Evolutionary conservation across 768 basidiomycete genomes (phyloP).

Genomic region (Leccinum sublutescens): DNA sequence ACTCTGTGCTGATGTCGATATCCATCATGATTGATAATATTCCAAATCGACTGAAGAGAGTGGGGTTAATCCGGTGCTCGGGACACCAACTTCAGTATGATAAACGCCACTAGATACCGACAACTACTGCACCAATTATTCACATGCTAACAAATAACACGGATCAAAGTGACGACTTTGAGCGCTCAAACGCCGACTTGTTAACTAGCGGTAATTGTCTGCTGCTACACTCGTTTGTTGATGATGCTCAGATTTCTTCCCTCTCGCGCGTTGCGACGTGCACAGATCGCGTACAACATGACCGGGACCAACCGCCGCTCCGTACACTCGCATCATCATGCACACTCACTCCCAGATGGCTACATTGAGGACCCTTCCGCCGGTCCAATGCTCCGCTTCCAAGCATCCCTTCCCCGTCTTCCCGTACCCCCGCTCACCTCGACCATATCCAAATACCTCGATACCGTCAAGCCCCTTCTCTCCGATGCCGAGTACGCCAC

Average conservation of each 20-base stretch:
- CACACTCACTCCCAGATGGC: constrained; percentile 38
- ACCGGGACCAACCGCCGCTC: not conserved
- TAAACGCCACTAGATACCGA: too few relatives aligned
- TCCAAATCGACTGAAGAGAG: too few relatives aligned
- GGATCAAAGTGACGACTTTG: not conserved
- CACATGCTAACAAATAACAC: not conserved
- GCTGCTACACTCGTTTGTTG: not conserved
- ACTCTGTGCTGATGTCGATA: too few relatives aligned
- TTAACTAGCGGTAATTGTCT: not conserved
- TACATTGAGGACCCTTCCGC: constrained; percentile 56
- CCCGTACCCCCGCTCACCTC: constrained; percentile 84
- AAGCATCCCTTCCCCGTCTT: constrained; percentile 61
- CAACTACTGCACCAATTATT: not conserved
- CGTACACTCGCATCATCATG: not conserved
- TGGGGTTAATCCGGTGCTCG: too few relatives aligned
- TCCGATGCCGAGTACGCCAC: constrained; percentile 57
- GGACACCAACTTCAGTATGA: too few relatives aligned
- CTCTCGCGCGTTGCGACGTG: not conserved
- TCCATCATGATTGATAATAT: too few relatives aligned
- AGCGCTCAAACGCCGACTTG: not conserved
- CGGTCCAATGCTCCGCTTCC: constrained; percentile 63
- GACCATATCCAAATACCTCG: constrained; percentile 86
- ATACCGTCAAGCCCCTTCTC: constrained; percentile 70
- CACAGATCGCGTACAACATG: not conserved
- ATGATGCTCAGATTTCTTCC: not conserved